A percentile compares a stretch with the other conserved stretches of the same genome.
phyloP scores from a whole-genome alignment of 2,329 filamentous ascomycete species.

The Scorias spongiosa region DNA sequence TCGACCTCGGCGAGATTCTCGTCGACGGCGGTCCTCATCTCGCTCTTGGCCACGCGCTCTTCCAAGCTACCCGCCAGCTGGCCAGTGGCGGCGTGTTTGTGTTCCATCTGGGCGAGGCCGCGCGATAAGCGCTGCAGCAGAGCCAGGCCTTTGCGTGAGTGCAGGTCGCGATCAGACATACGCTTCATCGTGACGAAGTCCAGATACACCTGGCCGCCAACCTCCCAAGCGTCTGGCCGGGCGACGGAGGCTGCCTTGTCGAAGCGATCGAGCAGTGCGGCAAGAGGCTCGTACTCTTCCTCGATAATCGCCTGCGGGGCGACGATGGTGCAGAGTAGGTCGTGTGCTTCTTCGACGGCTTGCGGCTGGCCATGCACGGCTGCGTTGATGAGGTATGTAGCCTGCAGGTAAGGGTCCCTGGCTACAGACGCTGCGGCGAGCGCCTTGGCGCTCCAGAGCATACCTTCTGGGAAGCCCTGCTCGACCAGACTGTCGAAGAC shows the following conservation, averaged over 20 bases:
- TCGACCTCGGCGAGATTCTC: slow-evolving; percentile 40
- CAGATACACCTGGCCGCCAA: slow-evolving; percentile 63
- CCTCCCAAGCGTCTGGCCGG: slow-evolving; percentile 45
- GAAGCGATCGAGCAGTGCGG: slow-evolving; percentile 58
- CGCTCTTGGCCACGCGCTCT: slow-evolving; percentile 56
- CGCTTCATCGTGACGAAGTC: background rate
- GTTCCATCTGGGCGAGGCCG: slow-evolving; percentile 9
- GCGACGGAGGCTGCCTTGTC: slow-evolving; percentile 31
- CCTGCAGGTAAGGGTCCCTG: slow-evolving; percentile 54
- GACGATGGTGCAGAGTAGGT: slow-evolving; percentile 64
- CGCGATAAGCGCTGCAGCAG: slow-evolving; percentile 5
- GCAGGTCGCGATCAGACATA: background rate
- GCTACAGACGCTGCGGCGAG: slow-evolving; percentile 61
- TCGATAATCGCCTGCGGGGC: slow-evolving; percentile 72
- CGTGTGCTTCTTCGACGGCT: slow-evolving; percentile 54
- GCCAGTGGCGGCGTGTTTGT: slow-evolving; percentile 17
- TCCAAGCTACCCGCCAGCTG: slow-evolving; percentile 27
- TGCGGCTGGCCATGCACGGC: slow-evolving; percentile 37
- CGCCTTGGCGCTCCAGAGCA: slow-evolving; percentile 82
- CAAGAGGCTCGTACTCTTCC: slow-evolving; percentile 58
- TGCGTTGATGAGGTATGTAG: slow-evolving; percentile 66
- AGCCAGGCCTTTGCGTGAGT: background rate
- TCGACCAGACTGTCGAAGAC: slow-evolving; percentile 15
- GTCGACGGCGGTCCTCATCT: slow-evolving; percentile 65
- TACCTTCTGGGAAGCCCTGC: slow-evolving; percentile 52